Conservation (phyloP, 2,329 filamentous ascomycete genomes). For the Trichoderma semiorbis region DNA sequence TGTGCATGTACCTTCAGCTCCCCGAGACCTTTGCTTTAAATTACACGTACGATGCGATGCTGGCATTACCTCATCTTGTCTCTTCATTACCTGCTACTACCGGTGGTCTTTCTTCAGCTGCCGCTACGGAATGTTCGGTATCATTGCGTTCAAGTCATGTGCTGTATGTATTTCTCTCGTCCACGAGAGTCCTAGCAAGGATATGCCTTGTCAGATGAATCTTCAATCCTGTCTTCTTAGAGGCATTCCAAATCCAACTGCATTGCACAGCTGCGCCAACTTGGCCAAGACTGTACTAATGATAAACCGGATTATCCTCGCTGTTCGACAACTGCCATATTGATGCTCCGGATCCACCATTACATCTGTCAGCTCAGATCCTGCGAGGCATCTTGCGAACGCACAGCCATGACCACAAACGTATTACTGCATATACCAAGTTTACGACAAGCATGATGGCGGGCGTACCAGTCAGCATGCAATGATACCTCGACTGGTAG, state of each 20-base stretch:
- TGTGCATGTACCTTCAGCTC: neutral
- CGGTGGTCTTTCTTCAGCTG: neutral
- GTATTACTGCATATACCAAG: neutral
- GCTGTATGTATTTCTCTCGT: neutral
- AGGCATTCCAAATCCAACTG: neutral
- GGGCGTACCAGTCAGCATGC: neutral
- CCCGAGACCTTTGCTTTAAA: neutral
- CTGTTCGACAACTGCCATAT: neutral
- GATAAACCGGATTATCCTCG: neutral
- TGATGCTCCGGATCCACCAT: neutral
- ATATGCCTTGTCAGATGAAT: neutral
- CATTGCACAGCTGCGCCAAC: neutral
- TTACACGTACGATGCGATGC: constrained; percentile 1
- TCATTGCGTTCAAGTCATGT: neutral
- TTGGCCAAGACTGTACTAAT: neutral
- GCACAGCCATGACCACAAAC: neutral
- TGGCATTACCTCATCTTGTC: neutral
- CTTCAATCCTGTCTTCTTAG: neutral
- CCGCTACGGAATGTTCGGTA: neutral
- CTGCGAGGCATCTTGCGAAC: neutral
- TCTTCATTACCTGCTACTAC: neutral
- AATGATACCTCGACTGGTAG: neutral
- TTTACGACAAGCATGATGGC: neutral
- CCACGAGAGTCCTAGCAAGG: neutral
- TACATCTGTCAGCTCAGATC: neutral